These are phyloP conservation scores for Colletotrichum agaves DNA, from an alignment of 2,329 filamentous ascomycete genomes.

Conservation along the genomic window DNA sequence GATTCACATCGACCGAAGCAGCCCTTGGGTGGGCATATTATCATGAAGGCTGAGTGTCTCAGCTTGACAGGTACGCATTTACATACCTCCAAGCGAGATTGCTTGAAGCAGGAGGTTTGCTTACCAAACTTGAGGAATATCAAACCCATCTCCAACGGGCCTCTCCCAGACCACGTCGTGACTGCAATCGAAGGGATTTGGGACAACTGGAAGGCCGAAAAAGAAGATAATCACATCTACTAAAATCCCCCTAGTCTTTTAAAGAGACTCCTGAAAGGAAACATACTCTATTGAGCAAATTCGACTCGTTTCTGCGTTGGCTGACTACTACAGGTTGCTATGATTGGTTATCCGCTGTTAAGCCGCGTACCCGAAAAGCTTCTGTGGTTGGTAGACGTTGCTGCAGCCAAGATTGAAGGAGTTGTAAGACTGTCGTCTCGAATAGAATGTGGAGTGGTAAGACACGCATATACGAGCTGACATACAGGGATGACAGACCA, in stretches of 20 bases:
- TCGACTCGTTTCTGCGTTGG: no score
- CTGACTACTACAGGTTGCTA: no score
- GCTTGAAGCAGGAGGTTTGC: neutral
- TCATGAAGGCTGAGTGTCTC: no score
- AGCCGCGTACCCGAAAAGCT: no score
- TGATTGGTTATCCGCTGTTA: no score
- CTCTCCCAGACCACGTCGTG: neutral
- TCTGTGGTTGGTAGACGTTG: neutral
- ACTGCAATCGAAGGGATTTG: neutral
- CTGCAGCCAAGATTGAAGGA: neutral
- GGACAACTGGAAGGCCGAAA: neutral
- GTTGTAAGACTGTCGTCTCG: no score
- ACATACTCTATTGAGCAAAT: neutral
- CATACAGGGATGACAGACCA: neutral
- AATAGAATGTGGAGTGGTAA: neutral
- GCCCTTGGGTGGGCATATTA: no score
- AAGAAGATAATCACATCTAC: neutral
- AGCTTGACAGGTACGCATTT: neutral
- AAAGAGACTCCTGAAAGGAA: neutral
- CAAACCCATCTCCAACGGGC: neutral
- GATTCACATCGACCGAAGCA: no score
- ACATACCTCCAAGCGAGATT: no score
- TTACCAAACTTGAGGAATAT: neutral
- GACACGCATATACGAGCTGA: slow-evolving; percentile 31
- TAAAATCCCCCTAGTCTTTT: no score